These are phyloP conservation scores for Dioszegia hungarica DNA, from an alignment of 768 basidiomycete species.

Conservation along the genomic window DNA sequence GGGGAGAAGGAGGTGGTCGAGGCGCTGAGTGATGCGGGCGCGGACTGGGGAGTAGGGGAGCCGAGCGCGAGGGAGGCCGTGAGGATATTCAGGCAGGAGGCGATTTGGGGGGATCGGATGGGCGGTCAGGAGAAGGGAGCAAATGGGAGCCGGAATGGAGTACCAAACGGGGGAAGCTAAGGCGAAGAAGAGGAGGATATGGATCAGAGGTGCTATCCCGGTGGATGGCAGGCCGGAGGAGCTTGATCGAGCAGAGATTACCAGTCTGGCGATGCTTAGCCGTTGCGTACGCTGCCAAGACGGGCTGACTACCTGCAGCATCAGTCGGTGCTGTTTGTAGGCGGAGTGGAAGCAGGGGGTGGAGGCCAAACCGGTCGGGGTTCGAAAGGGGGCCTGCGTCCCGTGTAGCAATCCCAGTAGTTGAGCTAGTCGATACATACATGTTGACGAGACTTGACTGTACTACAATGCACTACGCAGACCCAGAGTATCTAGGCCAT, in stretches of 20 bases:
- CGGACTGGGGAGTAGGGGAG: conserved; percentile 3
- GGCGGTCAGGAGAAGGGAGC: not conserved
- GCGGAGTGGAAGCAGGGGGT: too few relatives aligned
- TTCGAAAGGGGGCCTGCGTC: too few relatives aligned
- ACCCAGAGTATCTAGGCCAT: not conserved
- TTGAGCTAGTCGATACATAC: conserved; percentile 1
- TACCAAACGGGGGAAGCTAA: not conserved
- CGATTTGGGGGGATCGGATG: conserved; percentile 1
- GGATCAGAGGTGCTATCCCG: too few relatives aligned
- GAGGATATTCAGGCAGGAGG: conserved; percentile 10
- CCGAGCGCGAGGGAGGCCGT: conserved; percentile 6
- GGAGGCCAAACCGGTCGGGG: too few relatives aligned
- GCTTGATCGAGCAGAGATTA: too few relatives aligned
- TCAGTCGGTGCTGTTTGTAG: too few relatives aligned
- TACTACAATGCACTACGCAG: not conserved
- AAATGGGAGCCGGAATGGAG: not conserved
- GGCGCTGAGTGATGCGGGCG: conserved; percentile 2
- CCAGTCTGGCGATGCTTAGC: too few relatives aligned
- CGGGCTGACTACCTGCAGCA: too few relatives aligned
- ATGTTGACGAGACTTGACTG: not conserved
- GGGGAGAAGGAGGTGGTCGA: conserved; percentile 3
- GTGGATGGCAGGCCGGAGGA: too few relatives aligned
- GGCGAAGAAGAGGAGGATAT: too few relatives aligned
- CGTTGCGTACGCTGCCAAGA: too few relatives aligned
- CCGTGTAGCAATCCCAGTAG: too few relatives aligned